Conservation (phyloP, 139 green algal genomes). For the Chlamydomonas eustigma region DNA sequence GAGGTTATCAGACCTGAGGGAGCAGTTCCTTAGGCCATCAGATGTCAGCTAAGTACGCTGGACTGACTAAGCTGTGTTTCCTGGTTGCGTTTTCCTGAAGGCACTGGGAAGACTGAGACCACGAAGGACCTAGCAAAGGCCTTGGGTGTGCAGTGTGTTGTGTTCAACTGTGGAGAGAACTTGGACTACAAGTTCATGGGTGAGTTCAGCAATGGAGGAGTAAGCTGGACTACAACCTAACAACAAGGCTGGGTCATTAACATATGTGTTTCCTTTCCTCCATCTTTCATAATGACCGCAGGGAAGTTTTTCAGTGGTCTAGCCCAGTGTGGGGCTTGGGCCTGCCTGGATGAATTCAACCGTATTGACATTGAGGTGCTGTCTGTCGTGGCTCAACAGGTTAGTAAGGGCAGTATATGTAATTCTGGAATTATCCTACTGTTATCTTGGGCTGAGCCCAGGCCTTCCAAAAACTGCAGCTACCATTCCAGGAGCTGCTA, state of each 20-base stretch:
- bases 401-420: too few species aligned
- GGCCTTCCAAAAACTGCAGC: too few species aligned
- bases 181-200: conserved; percentile 62
- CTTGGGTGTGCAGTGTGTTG: conserved; percentile 73
- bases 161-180: conserved; percentile 86
- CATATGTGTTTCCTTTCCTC: conserved; percentile 5
- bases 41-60: conserved; percentile 73
- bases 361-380: conserved; percentile 74
- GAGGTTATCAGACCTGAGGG: too few species aligned
- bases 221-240: too few species aligned
- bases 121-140: conserved; percentile 80
- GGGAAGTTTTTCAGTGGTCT: conserved; percentile 84
- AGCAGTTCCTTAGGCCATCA: conserved; percentile 67
- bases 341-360: conserved; percentile 89
- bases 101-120: conserved; percentile 76
- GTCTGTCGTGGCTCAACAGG: too few species aligned
- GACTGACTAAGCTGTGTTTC: too few species aligned
- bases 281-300: conserved; percentile 7
- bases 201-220: neutral
- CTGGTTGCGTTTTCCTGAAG: conserved; percentile 45
- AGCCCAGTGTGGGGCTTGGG: conserved; percentile 68
- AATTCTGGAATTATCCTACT: too few species aligned
- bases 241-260: too few species aligned
- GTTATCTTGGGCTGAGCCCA: too few species aligned
- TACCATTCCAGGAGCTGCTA: too few species aligned